A percentile compares a stretch with the other conserved stretches of the same genome.
Conservation (phyloP, 2,329 filamentous ascomycete genomes). For the Didymella arachidicola region DNA sequence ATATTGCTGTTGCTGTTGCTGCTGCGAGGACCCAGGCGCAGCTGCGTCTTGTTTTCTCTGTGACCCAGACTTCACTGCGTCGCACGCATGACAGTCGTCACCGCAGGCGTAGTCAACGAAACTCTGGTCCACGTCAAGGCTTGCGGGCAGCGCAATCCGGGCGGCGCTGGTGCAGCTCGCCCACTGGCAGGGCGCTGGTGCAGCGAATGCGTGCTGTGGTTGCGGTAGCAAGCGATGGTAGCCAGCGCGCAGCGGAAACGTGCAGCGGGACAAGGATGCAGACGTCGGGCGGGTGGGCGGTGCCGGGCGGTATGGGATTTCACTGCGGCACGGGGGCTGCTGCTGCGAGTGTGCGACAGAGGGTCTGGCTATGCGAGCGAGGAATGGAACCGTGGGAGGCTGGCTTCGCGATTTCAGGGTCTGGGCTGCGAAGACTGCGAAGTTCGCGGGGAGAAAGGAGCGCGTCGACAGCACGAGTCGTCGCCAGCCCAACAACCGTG, state of each 20-base stretch:
- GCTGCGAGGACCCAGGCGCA: neutral
- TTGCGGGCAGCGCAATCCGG: neutral
- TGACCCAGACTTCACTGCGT: slow-evolving; percentile 12
- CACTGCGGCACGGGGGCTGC: neutral
- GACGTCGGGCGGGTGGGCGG: neutral
- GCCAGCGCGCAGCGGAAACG: slow-evolving; percentile 7
- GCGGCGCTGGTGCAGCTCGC: slow-evolving; percentile 10
- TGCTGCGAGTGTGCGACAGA: neutral
- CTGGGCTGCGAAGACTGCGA: slow-evolving; percentile 10
- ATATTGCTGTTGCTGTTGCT: neutral
- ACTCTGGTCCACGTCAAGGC: neutral
- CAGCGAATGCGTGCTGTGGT: slow-evolving; percentile 1
- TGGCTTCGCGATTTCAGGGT: slow-evolving; percentile 2
- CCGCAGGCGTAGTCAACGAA: slow-evolving; percentile 13
- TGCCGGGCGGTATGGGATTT: neutral
- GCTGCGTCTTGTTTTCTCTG: slow-evolving; percentile 9
- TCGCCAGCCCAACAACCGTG: slow-evolving; percentile 14
- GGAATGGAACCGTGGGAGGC: neutral
- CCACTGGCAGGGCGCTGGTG: slow-evolving; percentile 3
- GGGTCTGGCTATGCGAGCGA: neutral
- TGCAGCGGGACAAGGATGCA: slow-evolving; percentile 11
- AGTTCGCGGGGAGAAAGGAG: slow-evolving; percentile 17
- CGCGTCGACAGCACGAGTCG: slow-evolving; percentile 8
- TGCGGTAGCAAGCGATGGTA: slow-evolving; percentile 16
- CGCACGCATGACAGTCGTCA: slow-evolving; percentile 16